A percentile compares a stretch with the other conserved stretches of the same genome.
Evolutionary conservation across 2,329 filamentous ascomycete species (phyloP).

Genomic region (Helotiales sp.): DNA sequence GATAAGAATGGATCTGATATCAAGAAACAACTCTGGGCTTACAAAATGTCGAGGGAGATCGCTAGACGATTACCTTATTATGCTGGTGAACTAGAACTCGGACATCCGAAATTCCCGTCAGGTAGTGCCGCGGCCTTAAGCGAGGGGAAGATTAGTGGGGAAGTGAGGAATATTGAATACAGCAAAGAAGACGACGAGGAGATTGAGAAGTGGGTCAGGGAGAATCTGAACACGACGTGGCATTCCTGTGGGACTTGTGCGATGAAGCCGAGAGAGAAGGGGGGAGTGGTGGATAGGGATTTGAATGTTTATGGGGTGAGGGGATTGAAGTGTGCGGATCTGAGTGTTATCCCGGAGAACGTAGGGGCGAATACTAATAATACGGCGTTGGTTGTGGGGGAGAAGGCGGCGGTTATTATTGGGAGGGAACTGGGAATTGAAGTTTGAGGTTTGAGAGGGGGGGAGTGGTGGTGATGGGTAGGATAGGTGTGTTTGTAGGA

Average conservation of each 20-base stretch:
- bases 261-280: slow-evolving; percentile 38
- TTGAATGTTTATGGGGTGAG: slow-evolving; percentile 41
- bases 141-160: slow-evolving; percentile 28
- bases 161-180: slow-evolving; percentile 40
- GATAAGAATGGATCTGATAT: slow-evolving; percentile 56
- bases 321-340: slow-evolving; percentile 44
- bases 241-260: slow-evolving; percentile 42
- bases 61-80: slow-evolving; percentile 54
- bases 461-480: too few species aligned
- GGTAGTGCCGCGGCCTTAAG: slow-evolving; percentile 41
- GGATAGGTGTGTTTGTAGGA: neutral
- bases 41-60: slow-evolving; percentile 66
- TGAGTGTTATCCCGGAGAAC: slow-evolving; percentile 37
- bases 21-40: slow-evolving; percentile 59
- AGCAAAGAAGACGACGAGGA: slow-evolving; percentile 35
- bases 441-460: slow-evolving; percentile 14
- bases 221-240: slow-evolving; percentile 42
- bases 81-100: slow-evolving; percentile 43
- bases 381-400: slow-evolving; percentile 43
- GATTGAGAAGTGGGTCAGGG: slow-evolving; percentile 44
- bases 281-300: slow-evolving; percentile 41
- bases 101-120: slow-evolving; percentile 46
- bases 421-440: slow-evolving; percentile 39
- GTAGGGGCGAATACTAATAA: slow-evolving; percentile 48
- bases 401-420: slow-evolving; percentile 43